These are phyloP conservation scores for Claviceps humidiphila DNA, from an alignment of 2,329 filamentous ascomycete species.

Conservation along the genomic window DNA sequence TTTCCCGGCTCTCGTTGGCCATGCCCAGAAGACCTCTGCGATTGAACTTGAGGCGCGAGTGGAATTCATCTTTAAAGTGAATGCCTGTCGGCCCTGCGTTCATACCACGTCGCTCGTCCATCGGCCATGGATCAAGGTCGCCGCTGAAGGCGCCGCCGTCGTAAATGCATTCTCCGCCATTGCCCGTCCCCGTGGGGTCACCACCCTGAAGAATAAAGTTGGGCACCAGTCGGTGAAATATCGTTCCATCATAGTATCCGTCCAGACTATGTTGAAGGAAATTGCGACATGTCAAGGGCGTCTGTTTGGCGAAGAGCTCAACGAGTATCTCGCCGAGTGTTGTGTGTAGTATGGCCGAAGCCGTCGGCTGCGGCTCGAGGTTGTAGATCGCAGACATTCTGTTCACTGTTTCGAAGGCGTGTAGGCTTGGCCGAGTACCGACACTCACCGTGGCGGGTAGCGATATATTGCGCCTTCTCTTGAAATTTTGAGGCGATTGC, in stretches of 20 bases:
- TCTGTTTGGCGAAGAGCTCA: constrained; percentile 91
- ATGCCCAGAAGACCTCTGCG: constrained; percentile 84
- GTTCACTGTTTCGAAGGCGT: not conserved
- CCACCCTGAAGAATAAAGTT: constrained; percentile 91
- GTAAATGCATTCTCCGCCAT: constrained; percentile 85
- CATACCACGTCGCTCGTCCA: constrained; percentile 48
- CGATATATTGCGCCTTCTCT: not conserved
- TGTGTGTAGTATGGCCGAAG: constrained; percentile 81
- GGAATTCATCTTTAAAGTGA: constrained; percentile 72
- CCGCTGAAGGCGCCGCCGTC: constrained; percentile 65
- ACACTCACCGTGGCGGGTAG: not conserved
- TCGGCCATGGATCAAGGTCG: constrained; percentile 59
- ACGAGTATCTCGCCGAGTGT: constrained; percentile 79
- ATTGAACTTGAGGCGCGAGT: constrained; percentile 86
- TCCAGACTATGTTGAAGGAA: constrained; percentile 92
- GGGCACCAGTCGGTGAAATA: constrained; percentile 86
- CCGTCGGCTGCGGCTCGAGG: constrained; percentile 86
- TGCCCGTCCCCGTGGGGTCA: constrained; percentile 83
- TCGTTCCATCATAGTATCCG: constrained; percentile 85
- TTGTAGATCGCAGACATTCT: constrained; percentile 87
- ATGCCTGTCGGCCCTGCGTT: constrained; percentile 47
- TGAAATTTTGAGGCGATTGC: not conserved
- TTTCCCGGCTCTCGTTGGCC: constrained; percentile 69
- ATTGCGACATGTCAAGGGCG: constrained; percentile 81
- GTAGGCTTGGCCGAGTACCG: not conserved